phyloP scores from a whole-genome alignment of 2,329 filamentous ascomycete genomes.

The Fusarium pseudoanthophilum region DNA sequence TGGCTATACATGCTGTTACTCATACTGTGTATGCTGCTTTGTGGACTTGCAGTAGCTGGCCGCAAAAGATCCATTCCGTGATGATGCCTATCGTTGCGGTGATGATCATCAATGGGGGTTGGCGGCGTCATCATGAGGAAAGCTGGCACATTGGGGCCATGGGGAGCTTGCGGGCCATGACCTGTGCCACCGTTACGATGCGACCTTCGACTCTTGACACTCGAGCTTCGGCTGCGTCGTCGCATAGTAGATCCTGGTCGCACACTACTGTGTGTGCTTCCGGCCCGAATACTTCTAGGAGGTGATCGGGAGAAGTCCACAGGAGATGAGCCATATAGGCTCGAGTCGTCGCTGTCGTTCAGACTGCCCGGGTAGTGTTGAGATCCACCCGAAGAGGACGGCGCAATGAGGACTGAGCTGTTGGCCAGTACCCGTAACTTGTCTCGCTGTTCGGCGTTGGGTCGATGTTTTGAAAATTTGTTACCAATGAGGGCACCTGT shows the following conservation, averaged over 20 bases:
- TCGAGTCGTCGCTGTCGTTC: constrained; percentile 68
- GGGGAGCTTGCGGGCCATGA: constrained; percentile 30
- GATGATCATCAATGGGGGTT: constrained; percentile 51
- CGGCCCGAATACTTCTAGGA: constrained; percentile 62
- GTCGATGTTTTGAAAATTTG: constrained; percentile 91
- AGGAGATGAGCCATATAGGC: constrained; percentile 62
- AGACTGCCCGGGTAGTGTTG: constrained; percentile 55
- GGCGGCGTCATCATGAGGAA: constrained; percentile 61
- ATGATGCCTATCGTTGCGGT: constrained; percentile 31
- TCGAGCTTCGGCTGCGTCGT: constrained; percentile 64
- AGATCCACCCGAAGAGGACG: constrained; percentile 52
- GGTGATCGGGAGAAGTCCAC: constrained; percentile 70
- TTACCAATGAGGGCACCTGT: constrained; percentile 97
- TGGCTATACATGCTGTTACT: constrained; percentile 35
- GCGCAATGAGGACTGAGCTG: constrained; percentile 72
- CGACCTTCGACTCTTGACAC: constrained; percentile 60
- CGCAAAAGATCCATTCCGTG: constrained; percentile 48
- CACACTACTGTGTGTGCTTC: constrained; percentile 60
- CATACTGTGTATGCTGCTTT: constrained; percentile 36
- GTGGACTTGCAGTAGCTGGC: constrained; percentile 48
- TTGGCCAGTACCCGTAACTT: constrained; percentile 87
- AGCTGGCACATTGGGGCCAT: constrained; percentile 49
- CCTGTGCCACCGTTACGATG: constrained; percentile 50
- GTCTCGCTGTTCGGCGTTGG: constrained; percentile 80
- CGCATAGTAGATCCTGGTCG: constrained; percentile 53